Conservation (phyloP, 2,329 filamentous ascomycete species). For the Gnomoniopsis smithogilvyi region DNA sequence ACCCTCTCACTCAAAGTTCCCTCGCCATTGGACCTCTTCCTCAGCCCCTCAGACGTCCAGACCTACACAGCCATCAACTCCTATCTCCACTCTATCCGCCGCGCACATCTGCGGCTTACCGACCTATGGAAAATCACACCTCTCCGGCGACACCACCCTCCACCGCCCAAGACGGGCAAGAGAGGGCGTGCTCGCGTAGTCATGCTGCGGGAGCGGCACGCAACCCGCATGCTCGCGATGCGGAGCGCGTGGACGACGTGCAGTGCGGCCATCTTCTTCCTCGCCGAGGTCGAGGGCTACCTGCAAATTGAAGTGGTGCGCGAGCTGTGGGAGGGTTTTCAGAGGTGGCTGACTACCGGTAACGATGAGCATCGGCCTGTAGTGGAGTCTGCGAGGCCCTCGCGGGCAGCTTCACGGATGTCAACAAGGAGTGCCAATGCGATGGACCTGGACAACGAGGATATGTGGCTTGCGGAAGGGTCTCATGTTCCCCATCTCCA, state of each 20-base stretch:
- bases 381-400: constrained; percentile 16
- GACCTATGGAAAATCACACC: constrained; percentile 83
- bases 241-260: constrained; percentile 87
- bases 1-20: constrained; percentile 68
- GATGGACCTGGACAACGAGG: constrained; percentile 27
- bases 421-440: background rate
- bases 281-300: constrained; percentile 83
- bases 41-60: constrained; percentile 71
- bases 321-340: constrained; percentile 76
- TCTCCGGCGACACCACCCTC: constrained; percentile 72
- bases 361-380: constrained; percentile 27
- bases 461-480: constrained; percentile 39
- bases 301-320: constrained; percentile 87
- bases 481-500: constrained; percentile 17
- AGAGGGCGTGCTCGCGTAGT: constrained; percentile 58
- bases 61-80: constrained; percentile 83
- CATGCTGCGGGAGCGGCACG: constrained; percentile 61
- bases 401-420: constrained; percentile 1
- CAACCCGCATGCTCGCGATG: constrained; percentile 62
- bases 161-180: constrained; percentile 61
- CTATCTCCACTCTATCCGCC: constrained; percentile 80
- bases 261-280: constrained; percentile 81
- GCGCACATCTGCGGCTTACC: constrained; percentile 80
- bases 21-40: constrained; percentile 82
- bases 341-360: constrained; percentile 64